phyloP scores from a whole-genome alignment of 352 stramenopile genomes.

The Nothophytophthora sp. region DNA sequence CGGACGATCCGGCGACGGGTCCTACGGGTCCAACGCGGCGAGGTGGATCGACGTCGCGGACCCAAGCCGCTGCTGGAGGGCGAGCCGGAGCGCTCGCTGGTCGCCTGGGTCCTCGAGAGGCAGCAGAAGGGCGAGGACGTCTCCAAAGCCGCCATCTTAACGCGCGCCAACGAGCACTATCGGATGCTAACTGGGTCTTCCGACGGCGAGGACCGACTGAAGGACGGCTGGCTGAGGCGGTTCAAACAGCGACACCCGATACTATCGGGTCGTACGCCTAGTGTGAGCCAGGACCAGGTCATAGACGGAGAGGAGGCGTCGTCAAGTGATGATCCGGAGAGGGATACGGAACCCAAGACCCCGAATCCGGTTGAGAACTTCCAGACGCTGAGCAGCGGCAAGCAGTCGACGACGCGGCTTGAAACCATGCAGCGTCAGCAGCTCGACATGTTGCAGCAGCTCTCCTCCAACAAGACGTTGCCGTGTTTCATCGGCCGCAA shows the following conservation, averaged over 20 bases:
- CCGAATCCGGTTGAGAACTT: conserved; percentile 4
- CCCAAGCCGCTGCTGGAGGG: conserved; percentile 18
- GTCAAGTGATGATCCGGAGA: neutral
- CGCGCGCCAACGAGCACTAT: conserved; percentile 18
- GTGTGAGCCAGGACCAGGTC: neutral
- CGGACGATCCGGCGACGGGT: conserved; percentile 24
- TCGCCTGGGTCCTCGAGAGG: conserved; percentile 18
- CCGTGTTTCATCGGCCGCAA: neutral
- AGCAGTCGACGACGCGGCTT: conserved; percentile 14
- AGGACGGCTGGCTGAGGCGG: conserved; percentile 21
- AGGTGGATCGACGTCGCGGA: conserved; percentile 19
- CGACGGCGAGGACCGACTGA: conserved; percentile 8
- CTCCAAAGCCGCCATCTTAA: conserved; percentile 18
- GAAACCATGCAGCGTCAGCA: conserved; percentile 24
- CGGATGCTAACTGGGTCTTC: neutral
- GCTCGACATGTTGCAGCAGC: conserved; percentile 19
- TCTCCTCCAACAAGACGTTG: conserved; percentile 2
- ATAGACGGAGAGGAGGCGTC: neutral
- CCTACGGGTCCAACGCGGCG: conserved; percentile 17
- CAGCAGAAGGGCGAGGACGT: conserved; percentile 10
- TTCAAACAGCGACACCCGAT: conserved; percentile 25
- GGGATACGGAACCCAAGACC: no score
- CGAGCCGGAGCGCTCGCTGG: conserved; percentile 16
- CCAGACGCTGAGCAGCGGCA: conserved; percentile 9
- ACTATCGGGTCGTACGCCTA: conserved; percentile 14